Evolutionary conservation across 2,329 filamentous ascomycete genomes (phyloP), one percentile per base, ranked within the genome.

Genomic region (Bipolaris sorokiniana): DNA sequence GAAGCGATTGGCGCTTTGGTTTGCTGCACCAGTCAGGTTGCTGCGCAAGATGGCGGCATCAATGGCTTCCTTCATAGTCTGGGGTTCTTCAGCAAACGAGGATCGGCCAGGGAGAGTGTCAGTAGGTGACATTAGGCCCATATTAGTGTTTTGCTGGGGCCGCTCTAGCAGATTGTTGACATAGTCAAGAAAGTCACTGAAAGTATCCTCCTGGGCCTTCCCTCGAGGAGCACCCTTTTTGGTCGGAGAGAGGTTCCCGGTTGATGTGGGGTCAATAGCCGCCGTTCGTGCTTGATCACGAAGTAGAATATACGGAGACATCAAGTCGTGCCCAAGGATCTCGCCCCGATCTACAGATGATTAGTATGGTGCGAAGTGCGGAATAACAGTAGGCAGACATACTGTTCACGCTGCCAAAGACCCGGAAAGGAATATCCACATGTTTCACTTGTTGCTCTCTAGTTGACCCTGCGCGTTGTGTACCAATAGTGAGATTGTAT

Each of bases 341-440:
- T 96, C 91, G 62, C 94, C 94, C 66, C 92, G 86, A 58, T 75
- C 82, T 86, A 49, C 9, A 44, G 7, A 26, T 18, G 2, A 33
- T 76, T 61, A 77, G 68, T 47, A 46, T 46, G 18, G 34, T 5
- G 3, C 3, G 33, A 10, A 15, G n/a, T 1, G 7, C 7, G 15
- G 37, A 15, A 36, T 34, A 3, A 15, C 7, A 20, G 10, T 5
- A 41, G 18, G 13, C 3, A 49, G 15, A 72, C 74, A 60, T 71
- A 75, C 86, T 87, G 78, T 96, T 96, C 36, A 99, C 94, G 66
- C 94, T 95, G 38, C 94, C 94, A 49, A 98, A 86, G 3, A 99
- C 90, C 40, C 95, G 87, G 71, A 99, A 97, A 0, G 95, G 95
- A 26, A 97, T 83, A 62, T 96, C 94, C 40, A 97, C 89, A n/a